Conservation (phyloP, 306 rosid species). For the Quercus alba region DNA sequence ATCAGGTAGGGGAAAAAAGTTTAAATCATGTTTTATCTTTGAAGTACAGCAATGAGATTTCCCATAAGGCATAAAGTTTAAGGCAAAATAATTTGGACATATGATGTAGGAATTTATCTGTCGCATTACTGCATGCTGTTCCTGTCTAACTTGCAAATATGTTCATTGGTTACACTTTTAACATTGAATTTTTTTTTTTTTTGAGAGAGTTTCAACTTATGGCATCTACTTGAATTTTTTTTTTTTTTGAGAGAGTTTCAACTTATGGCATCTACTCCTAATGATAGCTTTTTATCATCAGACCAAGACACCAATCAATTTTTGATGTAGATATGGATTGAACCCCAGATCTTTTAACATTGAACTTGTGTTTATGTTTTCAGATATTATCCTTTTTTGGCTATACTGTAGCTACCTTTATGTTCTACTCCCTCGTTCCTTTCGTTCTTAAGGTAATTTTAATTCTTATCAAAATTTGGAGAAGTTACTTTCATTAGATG, state of each 20-base stretch:
- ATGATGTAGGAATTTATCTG: neutral
- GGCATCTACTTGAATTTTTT: no score
- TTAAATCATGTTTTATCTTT: neutral
- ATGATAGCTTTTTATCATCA: no score
- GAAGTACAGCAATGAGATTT: neutral
- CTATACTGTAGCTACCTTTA: constrained; percentile 27
- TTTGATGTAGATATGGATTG: no score
- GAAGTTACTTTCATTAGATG: neutral
- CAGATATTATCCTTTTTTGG: constrained; percentile 32
- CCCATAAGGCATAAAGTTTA: neutral
- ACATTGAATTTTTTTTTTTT: neutral
- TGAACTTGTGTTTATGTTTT: neutral
- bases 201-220: no score
- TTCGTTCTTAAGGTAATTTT: constrained; percentile 34
- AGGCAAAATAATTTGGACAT: neutral
- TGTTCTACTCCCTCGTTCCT: constrained; percentile 40
- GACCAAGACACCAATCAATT: no score
- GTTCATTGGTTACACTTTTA: neutral
- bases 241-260: no score
- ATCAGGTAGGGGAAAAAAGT: neutral
- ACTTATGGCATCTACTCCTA: no score
- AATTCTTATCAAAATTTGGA: neutral
- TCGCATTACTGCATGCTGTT: neutral
- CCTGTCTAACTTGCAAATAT: neutral
- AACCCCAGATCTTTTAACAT: neutral